Evolutionary conservation across 2,329 filamentous ascomycete genomes (phyloP), one percentile per base, ranked within the genome.

Genomic region (Phyllosticta capitalensis): DNA sequence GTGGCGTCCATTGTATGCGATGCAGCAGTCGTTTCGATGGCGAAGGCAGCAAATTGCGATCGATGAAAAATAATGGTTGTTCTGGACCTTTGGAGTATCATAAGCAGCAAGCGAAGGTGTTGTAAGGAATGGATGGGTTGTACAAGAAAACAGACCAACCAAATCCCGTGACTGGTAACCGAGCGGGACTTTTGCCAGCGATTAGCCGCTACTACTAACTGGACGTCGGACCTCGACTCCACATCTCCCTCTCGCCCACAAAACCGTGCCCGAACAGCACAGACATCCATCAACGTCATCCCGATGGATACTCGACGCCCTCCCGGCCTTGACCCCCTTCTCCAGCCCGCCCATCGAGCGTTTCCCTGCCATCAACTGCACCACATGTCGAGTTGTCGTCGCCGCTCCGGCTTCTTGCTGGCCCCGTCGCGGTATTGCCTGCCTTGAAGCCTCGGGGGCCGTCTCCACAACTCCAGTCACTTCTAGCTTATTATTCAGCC

Each of bases 291-390:
- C 38, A 45, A n/a, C 38, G 38, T 45, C 38, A 45, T 45, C 24
- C 26, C 56, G 50, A 58, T 58, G 50, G 56, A 58, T 54, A n/a
- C n/a, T 7, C 14, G 30, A 50, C 20, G 55, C 48, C 22, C 9
- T n/a, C 21, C 50, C 9, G 50, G 24, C 20, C 51, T 10, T 26
- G 33, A 48, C 56, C 50, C 33, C n/a, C 19, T 45, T n/a, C 33
- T 9, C 56, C 38, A 59, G 51, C 56, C 56, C 52, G 56, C 52
- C 51, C 56, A 24, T 17, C 50, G 24, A 19, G 22, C 45, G n/a
- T 45, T 22, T 26, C 50, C 28, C 22, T 48, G 22, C 38, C 52
- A 21, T 49, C 38, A 52, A 21, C 22, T 17, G 24, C 55, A 14
- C n/a, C n/a, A 9, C n/a, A 26, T 22, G 21, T 48, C 49, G 33